phyloP scores from a whole-genome alignment of 306 rosid genomes.

The Mimosa pudica region DNA sequence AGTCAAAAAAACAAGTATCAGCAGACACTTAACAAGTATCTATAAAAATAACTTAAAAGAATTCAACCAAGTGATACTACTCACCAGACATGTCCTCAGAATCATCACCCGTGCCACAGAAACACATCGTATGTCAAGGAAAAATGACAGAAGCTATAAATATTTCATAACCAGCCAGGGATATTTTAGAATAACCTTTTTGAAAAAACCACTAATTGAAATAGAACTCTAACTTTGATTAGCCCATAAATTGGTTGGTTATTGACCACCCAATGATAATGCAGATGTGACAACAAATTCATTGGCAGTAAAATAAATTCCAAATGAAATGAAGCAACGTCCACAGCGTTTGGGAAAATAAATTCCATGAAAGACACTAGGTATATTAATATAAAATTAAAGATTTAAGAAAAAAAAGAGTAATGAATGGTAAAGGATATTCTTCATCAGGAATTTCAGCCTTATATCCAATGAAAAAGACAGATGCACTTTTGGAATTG shows the following conservation, averaged over 20 bases:
- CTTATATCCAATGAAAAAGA: conserved; percentile 73
- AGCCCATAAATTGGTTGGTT: neutral
- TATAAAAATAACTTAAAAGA: neutral
- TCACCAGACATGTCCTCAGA: conserved; percentile 44
- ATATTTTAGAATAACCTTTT: neutral
- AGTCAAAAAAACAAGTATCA: neutral
- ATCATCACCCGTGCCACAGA: conserved; percentile 44
- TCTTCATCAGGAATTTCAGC: conserved; percentile 39
- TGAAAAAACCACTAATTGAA: neutral
- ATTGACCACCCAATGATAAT: neutral
- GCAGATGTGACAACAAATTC: neutral
- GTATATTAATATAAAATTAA: neutral
- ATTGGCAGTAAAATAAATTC: neutral
- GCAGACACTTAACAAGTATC: neutral
- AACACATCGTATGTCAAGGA: conserved; percentile 53
- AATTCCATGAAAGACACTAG: neutral
- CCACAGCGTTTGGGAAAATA: neutral
- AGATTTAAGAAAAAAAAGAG: neutral
- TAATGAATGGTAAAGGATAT: conserved; percentile 61
- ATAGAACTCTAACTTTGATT: neutral
- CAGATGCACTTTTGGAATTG: conserved; percentile 65
- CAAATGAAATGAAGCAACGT: neutral
- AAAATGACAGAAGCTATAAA: neutral
- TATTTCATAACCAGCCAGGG: neutral
- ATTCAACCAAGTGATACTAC: conserved; percentile 22